These are phyloP conservation scores for Blumeria graminis DNA, from an alignment of 2,329 filamentous ascomycete species.

Conservation along the genomic window DNA sequence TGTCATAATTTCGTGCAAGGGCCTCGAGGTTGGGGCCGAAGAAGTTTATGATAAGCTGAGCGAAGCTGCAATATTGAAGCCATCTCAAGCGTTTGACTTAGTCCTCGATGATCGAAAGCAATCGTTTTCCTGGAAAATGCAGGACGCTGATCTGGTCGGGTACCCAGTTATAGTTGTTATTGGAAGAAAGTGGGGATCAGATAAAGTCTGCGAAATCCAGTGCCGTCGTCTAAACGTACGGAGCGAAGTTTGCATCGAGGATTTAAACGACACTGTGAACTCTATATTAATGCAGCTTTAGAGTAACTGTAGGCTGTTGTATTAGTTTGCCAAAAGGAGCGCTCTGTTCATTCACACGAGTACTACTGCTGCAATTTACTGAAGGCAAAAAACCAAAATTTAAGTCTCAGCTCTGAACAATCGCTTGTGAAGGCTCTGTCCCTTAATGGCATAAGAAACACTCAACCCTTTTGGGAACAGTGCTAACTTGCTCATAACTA, in stretches of 20 bases:
- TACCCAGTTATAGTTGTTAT: conserved; percentile 67
- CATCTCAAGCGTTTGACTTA: conserved; percentile 26
- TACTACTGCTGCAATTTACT: too few species aligned
- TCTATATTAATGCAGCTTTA: conserved; percentile 8
- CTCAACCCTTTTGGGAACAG: too few species aligned
- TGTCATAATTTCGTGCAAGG: conserved; percentile 32
- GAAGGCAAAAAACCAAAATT: too few species aligned
- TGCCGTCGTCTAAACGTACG: conserved; percentile 11
- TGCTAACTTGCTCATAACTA: too few species aligned
- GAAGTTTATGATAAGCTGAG: conserved; percentile 38
- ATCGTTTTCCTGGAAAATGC: conserved; percentile 60
- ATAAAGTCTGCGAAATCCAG: conserved; percentile 13
- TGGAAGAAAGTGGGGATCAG: conserved; percentile 38
- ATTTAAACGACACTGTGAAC: conserved; percentile 6
- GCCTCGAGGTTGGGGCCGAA: conserved; percentile 23
- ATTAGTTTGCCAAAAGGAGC: not conserved
- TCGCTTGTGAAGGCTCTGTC: too few species aligned
- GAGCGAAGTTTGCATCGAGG: conserved; percentile 8
- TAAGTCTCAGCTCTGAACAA: too few species aligned
- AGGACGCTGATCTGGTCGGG: conserved; percentile 71
- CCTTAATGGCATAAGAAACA: too few species aligned
- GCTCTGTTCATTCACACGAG: too few species aligned
- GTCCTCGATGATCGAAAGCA: conserved; percentile 51
- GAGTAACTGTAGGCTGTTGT: not conserved
- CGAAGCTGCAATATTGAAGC: not conserved